Percentiles rank a stretch among this genome's conserved stretches.
Conservation (phyloP, 2,329 filamentous ascomycete species). For the Orbilia blumenaviensis region DNA sequence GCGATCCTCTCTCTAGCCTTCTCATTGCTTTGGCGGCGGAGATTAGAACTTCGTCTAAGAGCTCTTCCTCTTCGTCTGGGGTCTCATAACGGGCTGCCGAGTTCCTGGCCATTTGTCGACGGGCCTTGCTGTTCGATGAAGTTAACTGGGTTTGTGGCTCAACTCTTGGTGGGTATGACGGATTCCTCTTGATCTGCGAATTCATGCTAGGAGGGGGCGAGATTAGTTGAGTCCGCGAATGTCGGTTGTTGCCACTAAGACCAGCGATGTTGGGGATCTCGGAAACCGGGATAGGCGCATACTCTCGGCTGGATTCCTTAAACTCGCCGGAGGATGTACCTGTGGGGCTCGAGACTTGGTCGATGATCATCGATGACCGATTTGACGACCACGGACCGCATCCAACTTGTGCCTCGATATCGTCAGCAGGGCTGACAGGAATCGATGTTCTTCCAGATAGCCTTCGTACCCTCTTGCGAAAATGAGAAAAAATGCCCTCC, state of each 20-base stretch:
- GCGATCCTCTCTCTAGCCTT: conserved; percentile 70
- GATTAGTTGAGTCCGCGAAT: conserved; percentile 51
- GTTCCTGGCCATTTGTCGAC: conserved; percentile 68
- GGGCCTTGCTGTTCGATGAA: conserved; percentile 66
- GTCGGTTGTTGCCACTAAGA: conserved; percentile 42
- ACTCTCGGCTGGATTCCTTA: conserved; percentile 55
- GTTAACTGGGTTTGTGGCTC: conserved; percentile 68
- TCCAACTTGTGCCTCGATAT: conserved; percentile 90
- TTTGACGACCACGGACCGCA: conserved; percentile 89
- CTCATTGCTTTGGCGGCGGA: conserved; percentile 63
- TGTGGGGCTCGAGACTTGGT: conserved; percentile 66
- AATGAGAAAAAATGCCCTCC: conserved; percentile 97
- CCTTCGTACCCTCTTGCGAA: conserved; percentile 89
- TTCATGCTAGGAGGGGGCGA: conserved; percentile 59
- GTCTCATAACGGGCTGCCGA: conserved; percentile 83
- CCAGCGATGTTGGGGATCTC: conserved; percentile 46
- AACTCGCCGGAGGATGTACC: conserved; percentile 60
- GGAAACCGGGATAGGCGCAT: conserved; percentile 51
- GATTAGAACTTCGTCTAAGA: conserved; percentile 77
- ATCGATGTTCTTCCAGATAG: conserved; percentile 91
- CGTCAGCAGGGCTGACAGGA: conserved; percentile 81
- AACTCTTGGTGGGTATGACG: conserved; percentile 58
- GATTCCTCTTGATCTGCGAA: conserved; percentile 62
- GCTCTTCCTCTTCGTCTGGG: conserved; percentile 93
- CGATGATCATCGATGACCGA: conserved; percentile 82